Evolutionary conservation across 495 filamentous ascomycete genomes (phyloP).

Genomic region (Pyrenopolyporus hunteri): DNA sequence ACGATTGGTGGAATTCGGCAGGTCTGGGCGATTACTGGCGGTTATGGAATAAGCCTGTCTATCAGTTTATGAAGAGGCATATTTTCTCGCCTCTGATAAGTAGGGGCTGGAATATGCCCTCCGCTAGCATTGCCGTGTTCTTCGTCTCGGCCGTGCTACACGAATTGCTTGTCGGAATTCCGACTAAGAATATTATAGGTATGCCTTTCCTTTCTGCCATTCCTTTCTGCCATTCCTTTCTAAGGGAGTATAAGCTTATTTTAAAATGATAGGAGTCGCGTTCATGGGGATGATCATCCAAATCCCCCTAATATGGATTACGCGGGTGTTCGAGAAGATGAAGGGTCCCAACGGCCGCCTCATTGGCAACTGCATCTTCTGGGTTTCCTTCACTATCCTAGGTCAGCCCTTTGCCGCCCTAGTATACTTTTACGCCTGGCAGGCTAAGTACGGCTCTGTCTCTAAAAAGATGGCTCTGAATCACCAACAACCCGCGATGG

Average conservation of each 20-base stretch:
- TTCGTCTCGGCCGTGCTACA: conserved; percentile 85
- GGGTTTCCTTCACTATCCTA: conserved; percentile 91
- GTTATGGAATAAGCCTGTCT: conserved; percentile 96
- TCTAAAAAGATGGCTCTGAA: conserved; percentile 43
- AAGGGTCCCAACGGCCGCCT: conserved; percentile 72
- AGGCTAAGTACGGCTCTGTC: conserved; percentile 90
- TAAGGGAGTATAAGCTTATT: too few species aligned
- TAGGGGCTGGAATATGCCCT: conserved; percentile 71
- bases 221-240: neutral
- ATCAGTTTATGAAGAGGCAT: conserved; percentile 93
- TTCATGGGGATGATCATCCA: conserved; percentile 94
- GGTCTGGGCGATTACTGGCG: conserved; percentile 90
- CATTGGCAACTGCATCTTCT: conserved; percentile 91
- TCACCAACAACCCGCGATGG: conserved; percentile 5
- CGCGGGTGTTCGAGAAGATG: conserved; percentile 77
- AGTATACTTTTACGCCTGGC: conserved; percentile 97
- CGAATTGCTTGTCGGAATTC: conserved; percentile 90
- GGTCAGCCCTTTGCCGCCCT: conserved; percentile 91
- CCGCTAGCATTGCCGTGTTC: conserved; percentile 81
- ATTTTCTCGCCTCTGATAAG: conserved; percentile 85
- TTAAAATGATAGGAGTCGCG: conserved; percentile 69
- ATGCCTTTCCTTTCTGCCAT: conserved; percentile 34
- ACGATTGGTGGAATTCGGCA: conserved; percentile 95
- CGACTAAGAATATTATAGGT: conserved; percentile 94
- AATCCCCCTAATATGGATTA: conserved; percentile 83